These are phyloP conservation scores for Dendrobium nobile DNA, from an alignment of 106 monocot species.

Conservation along the genomic window DNA sequence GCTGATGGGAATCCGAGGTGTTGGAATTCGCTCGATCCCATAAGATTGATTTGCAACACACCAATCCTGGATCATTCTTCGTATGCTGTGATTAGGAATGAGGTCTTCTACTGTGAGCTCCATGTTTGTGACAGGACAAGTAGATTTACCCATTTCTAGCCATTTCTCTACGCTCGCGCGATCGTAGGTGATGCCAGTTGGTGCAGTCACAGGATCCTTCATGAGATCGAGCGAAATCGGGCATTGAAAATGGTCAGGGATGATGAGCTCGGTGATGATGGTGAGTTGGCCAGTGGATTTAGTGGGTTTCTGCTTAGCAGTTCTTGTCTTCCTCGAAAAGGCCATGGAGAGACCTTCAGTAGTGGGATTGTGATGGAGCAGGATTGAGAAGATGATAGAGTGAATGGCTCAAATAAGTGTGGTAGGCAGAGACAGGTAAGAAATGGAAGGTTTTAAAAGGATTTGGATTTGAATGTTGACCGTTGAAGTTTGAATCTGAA, in stretches of 20 bases:
- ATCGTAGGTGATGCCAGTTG: constrained; percentile 87
- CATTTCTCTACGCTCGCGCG: constrained; percentile 70
- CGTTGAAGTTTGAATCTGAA: constrained; percentile 50
- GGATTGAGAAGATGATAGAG: background rate
- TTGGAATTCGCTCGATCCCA: constrained; percentile 52
- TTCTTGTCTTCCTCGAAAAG: background rate
- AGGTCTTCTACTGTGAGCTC: constrained; percentile 16
- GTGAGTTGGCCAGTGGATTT: background rate
- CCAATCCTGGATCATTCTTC: constrained; percentile 57
- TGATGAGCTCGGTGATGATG: background rate
- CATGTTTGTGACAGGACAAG: constrained; percentile 50
- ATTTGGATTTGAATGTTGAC: constrained; percentile 44
- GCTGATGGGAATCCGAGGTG: constrained; percentile 35
- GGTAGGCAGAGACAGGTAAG: background rate
- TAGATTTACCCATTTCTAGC: constrained; percentile 50
- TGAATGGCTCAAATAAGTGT: background rate
- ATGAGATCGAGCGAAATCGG: constrained; percentile 85
- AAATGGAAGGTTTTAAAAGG: background rate
- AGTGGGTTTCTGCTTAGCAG: background rate
- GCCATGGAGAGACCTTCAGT: constrained; percentile 13
- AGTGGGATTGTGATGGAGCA: background rate
- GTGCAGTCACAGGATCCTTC: constrained; percentile 67
- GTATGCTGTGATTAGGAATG: constrained; percentile 47
- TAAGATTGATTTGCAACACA: constrained; percentile 28
- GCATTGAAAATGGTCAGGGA: constrained; percentile 64